Evolutionary conservation across 164 flowering plant genomes (phyloP), one percentile per base, ranked within the genome.

Genomic region (Magnolia changhungtana): DNA sequence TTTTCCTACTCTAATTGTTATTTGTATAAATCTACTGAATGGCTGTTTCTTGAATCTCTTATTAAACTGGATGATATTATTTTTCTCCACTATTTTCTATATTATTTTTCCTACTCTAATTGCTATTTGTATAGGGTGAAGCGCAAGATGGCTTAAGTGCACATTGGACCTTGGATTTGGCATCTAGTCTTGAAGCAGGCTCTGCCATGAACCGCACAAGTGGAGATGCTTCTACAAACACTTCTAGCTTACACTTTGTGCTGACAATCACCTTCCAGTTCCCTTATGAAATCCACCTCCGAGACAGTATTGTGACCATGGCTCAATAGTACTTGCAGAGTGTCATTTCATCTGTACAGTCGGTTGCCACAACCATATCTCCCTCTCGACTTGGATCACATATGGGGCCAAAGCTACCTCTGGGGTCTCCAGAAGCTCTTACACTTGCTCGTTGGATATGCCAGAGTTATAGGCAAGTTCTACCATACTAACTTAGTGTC

Each of bases 221-320:
- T 11, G 88, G 81, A 72, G 91, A 88, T 31, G 75, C 79, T 4
- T 74, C 88, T 16, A 66, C 87, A 2, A 71, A 45, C 70, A 10
- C 83, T 78, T 83, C 77, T 21, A 87, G 69, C 72, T 50, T 78
- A 23, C 86, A 95, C 19, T 89, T 97, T 2, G 88, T 96, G 63
- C 83, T 96, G 82, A 94, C 98, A 0, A 92, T 96, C 74, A 98
- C 99, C 18, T 96, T 96, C 79, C 99, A 96, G 80, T 92, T 94
- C 81, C 96, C 99, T 8, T 92, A 86, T 78, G 99, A 94, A 82
- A 86, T 74, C 81, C 89, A 87, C 75, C 82, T 90, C 27, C 92
- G 83, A 78, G 94, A 94, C 16, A 89, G 84, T 77, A 89, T 96
- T 31, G 97, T 93, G 3, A 82, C 87, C 74, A 90, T 96, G 97